Base-by-base conservation (phyloP, 2,329 filamentous ascomycete species). In the Orbilia ellipsospora region DNA sequence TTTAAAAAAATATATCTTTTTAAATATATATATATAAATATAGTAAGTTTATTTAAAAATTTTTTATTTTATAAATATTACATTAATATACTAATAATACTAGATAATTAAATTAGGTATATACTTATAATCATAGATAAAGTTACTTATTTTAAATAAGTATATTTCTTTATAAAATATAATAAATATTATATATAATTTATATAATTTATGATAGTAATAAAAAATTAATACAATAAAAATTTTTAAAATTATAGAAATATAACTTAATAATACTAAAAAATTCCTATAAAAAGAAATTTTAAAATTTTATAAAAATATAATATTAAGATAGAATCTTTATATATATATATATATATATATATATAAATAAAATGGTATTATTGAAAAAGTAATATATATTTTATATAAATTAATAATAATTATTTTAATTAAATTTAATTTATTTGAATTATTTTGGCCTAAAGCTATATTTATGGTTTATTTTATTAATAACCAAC, bases 21-120 rank as follows among this genome's bases (percentile, higher is more conserved):
- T 42, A 42, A 42, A 42, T 42, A 42, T 42, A 42, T 42, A 42
- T 42, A 42, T 42, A 42, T 42, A 42, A 42, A 42, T 42, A 42
- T 42, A 42, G 15, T 42, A 42, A 42, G 15, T 7, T 7, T 7
- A 7, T 42, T 42, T 42, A 7, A 42, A 42, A 42, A 7, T 42
- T 7, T 42, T 7, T 7, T 42, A 7, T 42, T 42, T 7, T 42
- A 42, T 42, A 7, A 7, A 42, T 42, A 42, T 42, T 42, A 42
- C 15, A 7, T 42, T 42, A 42, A 42, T 42, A 7, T 42, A 7
- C 7, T 42, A 42, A 42, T 7, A 7, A 42, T 7, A 42, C 15
- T 42, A 42, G 7, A 42, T n/a, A n/a, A n/a, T n/a, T n/a, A n/a
- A 42, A 42, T 15, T 7, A 42, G 15, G 15, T 42, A 42, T 42